phyloP scores from a whole-genome alignment of 176 grass and related monocot species.

The Rhipidocladum racemiflorum region DNA sequence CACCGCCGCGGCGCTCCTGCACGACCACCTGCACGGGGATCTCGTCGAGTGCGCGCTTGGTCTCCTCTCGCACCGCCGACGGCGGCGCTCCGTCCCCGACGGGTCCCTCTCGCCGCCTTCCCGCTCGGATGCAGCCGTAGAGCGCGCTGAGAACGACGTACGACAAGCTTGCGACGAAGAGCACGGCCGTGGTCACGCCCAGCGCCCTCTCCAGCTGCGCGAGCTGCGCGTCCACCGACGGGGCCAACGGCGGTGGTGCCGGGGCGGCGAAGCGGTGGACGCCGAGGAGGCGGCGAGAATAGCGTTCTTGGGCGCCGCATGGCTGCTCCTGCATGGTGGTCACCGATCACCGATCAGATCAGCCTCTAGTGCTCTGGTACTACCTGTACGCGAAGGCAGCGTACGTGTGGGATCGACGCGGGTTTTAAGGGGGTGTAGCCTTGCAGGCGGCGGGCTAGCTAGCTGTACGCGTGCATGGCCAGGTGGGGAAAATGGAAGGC shows the following conservation, averaged over 20 bases:
- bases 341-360: neutral
- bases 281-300: neutral
- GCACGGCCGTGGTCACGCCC: neutral
- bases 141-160: slow-evolving; percentile 29
- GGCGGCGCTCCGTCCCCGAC: neutral
- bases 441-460: no score
- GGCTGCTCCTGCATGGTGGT: neutral
- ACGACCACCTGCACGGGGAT: slow-evolving; percentile 24
- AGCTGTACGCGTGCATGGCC: neutral
- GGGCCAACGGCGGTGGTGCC: neutral
- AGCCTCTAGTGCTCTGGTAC: neutral
- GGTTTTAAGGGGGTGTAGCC: neutral
- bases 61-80: neutral
- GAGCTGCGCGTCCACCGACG: neutral
- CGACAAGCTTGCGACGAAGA: slow-evolving; percentile 19
- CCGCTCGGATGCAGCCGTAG: slow-evolving; percentile 8
- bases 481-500: neutral
- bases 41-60: slow-evolving; percentile 27
- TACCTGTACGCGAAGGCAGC: neutral
- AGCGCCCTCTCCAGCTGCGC: slow-evolving; percentile 27
- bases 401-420: neutral
- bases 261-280: neutral
- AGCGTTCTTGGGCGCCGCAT: neutral
- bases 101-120: neutral
- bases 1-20: neutral